phyloP scores from a whole-genome alignment of 495 filamentous ascomycete genomes.

The Neurospora tetraspora region DNA sequence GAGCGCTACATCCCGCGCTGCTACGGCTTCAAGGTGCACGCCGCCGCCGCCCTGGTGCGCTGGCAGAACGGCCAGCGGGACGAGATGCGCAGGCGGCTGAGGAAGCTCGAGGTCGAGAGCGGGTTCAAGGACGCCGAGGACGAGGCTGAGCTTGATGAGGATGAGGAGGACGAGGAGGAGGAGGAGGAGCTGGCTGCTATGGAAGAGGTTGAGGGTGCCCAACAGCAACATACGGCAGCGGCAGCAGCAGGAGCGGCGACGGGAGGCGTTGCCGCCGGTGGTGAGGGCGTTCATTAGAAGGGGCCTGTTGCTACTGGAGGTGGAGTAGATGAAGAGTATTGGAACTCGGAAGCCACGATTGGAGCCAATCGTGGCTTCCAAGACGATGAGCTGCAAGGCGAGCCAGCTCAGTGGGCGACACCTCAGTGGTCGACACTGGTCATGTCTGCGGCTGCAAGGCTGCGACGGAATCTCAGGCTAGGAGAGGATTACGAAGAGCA shows the following conservation, averaged over 20 bases:
- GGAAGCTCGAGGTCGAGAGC: slow-evolving; percentile 48
- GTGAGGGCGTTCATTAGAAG: background rate
- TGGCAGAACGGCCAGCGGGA: slow-evolving; percentile 81
- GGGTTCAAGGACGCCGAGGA: slow-evolving; percentile 47
- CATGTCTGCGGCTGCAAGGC: background rate
- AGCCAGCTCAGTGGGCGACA: background rate
- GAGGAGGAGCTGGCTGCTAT: slow-evolving; percentile 9
- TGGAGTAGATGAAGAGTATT: background rate
- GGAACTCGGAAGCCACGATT: background rate
- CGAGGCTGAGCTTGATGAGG: slow-evolving; percentile 31
- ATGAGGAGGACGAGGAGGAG: slow-evolving; percentile 24
- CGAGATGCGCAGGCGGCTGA: slow-evolving; percentile 61
- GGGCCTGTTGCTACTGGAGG: background rate
- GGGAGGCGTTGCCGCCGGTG: background rate
- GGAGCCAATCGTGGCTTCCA: background rate
- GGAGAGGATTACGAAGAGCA: background rate
- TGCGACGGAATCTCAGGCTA: background rate
- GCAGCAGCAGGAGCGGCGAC: background rate
- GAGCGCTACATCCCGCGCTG: slow-evolving; percentile 81
- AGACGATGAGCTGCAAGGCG: background rate
- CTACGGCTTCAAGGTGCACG: slow-evolving; percentile 93
- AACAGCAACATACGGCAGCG: background rate
- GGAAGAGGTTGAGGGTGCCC: background rate
- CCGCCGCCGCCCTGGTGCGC: slow-evolving; percentile 72
- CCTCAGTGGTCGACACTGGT: background rate